A percentile compares a stretch with the other conserved stretches of the same genome.
phyloP scores from a whole-genome alignment of 1,284 basidiomycete species.

The Peniophora sp. region DNA sequence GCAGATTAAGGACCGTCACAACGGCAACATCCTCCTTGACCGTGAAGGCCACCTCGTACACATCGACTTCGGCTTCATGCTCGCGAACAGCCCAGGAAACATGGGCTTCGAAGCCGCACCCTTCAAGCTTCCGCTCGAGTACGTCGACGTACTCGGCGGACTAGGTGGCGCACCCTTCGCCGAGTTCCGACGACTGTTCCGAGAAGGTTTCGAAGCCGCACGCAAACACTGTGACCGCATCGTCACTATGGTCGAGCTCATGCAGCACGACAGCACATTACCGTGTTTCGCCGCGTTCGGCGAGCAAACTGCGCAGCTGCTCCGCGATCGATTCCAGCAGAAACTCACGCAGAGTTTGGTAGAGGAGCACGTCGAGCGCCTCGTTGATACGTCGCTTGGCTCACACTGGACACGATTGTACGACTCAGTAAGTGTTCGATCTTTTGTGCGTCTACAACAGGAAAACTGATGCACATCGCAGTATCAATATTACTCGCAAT shows the following conservation, averaged over 20 bases:
- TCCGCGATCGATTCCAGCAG: slow-evolving; percentile 93
- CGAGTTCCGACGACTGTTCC: slow-evolving; percentile 86
- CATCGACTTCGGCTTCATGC: slow-evolving; percentile 99
- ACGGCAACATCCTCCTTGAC: slow-evolving; percentile 99
- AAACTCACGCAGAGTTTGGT: slow-evolving; percentile 82
- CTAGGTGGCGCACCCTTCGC: slow-evolving; percentile 69
- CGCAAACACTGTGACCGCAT: slow-evolving; percentile 97
- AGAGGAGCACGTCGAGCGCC: slow-evolving; percentile 80
- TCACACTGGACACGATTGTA: slow-evolving; percentile 90
- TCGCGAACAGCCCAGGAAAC: slow-evolving; percentile 94
- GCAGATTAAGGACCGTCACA: slow-evolving; percentile 97
- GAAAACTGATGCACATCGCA: slow-evolving; percentile 16
- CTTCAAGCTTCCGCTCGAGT: slow-evolving; percentile 93
- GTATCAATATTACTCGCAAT: slow-evolving; percentile 84
- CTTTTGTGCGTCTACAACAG: not conserved
- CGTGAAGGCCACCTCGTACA: slow-evolving; percentile 92
- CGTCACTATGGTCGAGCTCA: slow-evolving; percentile 91
- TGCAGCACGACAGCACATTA: slow-evolving; percentile 93
- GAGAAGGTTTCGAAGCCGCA: slow-evolving; percentile 88
- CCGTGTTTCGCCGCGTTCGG: slow-evolving; percentile 91
- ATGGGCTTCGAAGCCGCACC: slow-evolving; percentile 98
- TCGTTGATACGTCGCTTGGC: slow-evolving; percentile 85
- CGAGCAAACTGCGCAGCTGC: slow-evolving; percentile 80
- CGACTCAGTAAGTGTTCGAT: slow-evolving; percentile 68
- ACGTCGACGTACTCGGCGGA: slow-evolving; percentile 94